These are phyloP conservation scores for Corchorus capsularis DNA, from an alignment of 345 rosid genomes.

Conservation along the genomic window DNA sequence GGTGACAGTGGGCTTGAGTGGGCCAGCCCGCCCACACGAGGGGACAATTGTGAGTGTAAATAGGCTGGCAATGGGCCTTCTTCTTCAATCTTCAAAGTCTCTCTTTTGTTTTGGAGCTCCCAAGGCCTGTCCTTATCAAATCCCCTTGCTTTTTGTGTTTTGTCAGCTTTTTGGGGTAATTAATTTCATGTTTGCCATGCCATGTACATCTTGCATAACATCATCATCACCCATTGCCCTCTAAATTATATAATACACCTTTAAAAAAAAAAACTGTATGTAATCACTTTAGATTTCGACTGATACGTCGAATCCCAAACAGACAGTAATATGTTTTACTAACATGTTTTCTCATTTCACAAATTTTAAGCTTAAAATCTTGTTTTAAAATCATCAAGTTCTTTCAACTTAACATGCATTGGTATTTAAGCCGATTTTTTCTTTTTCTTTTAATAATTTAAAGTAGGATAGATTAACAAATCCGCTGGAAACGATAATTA, in stretches of 20 bases:
- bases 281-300: too few species aligned
- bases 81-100: not conserved
- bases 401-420: too few species aligned
- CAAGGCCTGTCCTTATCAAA: conserved; percentile 31
- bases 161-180: conserved; percentile 28
- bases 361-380: too few species aligned
- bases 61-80: conserved; percentile 36
- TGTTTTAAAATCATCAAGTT: too few species aligned
- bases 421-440: too few species aligned
- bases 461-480: too few species aligned
- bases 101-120: conserved; percentile 22
- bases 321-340: too few species aligned
- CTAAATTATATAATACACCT: not conserved
- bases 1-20: conserved; percentile 32
- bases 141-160: conserved; percentile 33
- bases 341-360: too few species aligned
- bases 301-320: too few species aligned
- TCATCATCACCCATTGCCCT: not conserved
- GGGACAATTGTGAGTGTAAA: conserved; percentile 18
- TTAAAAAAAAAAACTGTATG: too few species aligned
- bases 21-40: conserved; percentile 37
- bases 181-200: conserved; percentile 32
- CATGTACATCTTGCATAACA: conserved; percentile 8
- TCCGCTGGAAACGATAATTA: too few species aligned
- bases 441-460: too few species aligned